Base-by-base conservation (phyloP, 225 moss, liverwort and hornwort genomes). In the Neckera pumila region DNA sequence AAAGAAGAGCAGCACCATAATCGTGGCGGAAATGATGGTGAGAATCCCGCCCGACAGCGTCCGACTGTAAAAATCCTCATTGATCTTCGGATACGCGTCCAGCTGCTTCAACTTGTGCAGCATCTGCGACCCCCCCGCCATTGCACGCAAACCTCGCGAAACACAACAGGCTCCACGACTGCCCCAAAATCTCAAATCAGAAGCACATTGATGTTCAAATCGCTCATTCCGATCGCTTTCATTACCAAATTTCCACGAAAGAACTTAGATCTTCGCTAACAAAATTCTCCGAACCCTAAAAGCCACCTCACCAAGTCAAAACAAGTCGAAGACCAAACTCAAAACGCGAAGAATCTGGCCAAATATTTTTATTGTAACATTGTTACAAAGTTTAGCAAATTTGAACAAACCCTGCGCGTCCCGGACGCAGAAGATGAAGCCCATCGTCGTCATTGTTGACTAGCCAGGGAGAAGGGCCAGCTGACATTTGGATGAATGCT, bases 61-160 rank as follows among this genome's bases (percentile, higher is more conserved):
- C 88, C 98, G 96, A 80, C 94, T 97, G 89, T 97, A 98, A 49
- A 98, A 98, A 91, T 98, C 98, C 90, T 98, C 98, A 83, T 98
- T 98, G 91, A 98, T 98, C 93, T 98, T 98, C 79, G 98, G 98
- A 89, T 97, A 97, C 79, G 97, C 97, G 92, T 98, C 98, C 86
- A 98, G 95, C 98, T 95, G 95, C 95, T 96, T 94, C 93, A 98
- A 91, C 93, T 91, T 94, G 57, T 95, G 94, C 77, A 98, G 82
- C 85, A 94, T 88, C 92, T 97, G 96, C 91, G 89, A 87, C 36
- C 87, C 91, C 36, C 87, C 91, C 91, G 91, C 90, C 91, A 91
- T 92, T 18, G 14, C 86, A 54, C 51, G 10, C n/a, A 49, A 85
- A 45, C 58, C 86, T 53, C 66, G 65, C 85, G 64, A 60, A 57